Evolutionary conservation across 2,329 filamentous ascomycete genomes (phyloP).

Genomic region (Didymella pomorum): DNA sequence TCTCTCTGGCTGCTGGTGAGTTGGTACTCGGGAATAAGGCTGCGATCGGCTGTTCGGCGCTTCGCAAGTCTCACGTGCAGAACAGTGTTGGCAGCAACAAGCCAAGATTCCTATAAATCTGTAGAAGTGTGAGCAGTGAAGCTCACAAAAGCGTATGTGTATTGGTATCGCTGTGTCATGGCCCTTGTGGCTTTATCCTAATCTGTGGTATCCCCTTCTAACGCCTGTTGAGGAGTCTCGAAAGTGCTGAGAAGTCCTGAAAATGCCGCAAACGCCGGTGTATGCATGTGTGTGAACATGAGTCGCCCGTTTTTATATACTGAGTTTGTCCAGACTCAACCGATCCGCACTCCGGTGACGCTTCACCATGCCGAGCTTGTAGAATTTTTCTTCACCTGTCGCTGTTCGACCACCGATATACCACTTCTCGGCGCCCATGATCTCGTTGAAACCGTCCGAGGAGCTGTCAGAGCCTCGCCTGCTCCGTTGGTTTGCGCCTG

Average conservation of each 20-base stretch:
- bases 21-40: conserved; percentile 9
- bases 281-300: conserved; percentile 34
- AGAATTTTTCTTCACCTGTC: conserved; percentile 80
- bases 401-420: conserved; percentile 82
- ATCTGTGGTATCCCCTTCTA: conserved; percentile 17
- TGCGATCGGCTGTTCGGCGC: conserved; percentile 3
- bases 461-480: conserved; percentile 78
- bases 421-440: conserved; percentile 77
- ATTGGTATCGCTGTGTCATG: conserved; percentile 13
- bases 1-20: not conserved
- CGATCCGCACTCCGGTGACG: conserved; percentile 76
- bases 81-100: not conserved
- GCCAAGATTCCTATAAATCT: not conserved
- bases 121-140: conserved; percentile 21
- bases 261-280: conserved; percentile 37
- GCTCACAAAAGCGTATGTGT: conserved; percentile 22
- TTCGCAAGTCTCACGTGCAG: conserved; percentile 27
- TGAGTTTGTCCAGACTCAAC: conserved; percentile 76
- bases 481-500: conserved; percentile 44
- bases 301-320: conserved; percentile 63
- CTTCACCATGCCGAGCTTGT: conserved; percentile 79
- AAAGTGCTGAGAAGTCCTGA: conserved; percentile 21
- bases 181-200: conserved; percentile 6
- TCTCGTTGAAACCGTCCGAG: conserved; percentile 78
- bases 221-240: conserved; percentile 23